Base-by-base conservation (phyloP, 495 filamentous ascomycete genomes). In the Extremus antarcticus region DNA sequence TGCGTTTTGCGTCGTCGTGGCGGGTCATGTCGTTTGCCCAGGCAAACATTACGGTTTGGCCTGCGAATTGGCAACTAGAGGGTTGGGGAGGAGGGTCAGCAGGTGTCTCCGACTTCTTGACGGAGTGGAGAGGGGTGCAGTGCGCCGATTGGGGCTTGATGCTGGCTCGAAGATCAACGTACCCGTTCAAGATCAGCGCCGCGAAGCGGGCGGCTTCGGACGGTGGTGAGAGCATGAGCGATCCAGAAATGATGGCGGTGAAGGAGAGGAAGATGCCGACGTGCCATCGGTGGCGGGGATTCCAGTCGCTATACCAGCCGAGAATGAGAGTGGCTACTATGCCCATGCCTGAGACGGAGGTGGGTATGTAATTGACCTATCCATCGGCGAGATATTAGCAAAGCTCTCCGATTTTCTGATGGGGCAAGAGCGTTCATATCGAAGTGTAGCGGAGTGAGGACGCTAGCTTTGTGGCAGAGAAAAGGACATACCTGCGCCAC, bases 1-100 rank as follows among this genome's bases (percentile, higher is more conserved):
- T 71, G 29, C 76, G 68, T 50, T 73, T 59, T 2, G 65, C 68
- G 32, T 74, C 73, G 56, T 75, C 72, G 48, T 72, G 60, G 39
- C 66, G 73, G 2, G 75, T 65, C 65, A 79, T 68, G 61, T 82
- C 78, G 49, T 81, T 82, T n/a, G 77, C 78, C 78, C 78, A 81
- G 0, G 78, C 77, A 48, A 80, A 81, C 60, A 81, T 78, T 0
- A 74, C 75, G 16, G 77, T 76, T 54, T 80, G 78, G 52, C 76
- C 78, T n/a, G 75, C 76, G 55, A 80, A 79, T 1, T 78, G 74
- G 9, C 68, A 62, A 13, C 77, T 77, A n/a, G n/a, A n/a, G n/a
- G n/a, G n/a, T n/a, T n/a, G n/a, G n/a, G n/a, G n/a, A n/a, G n/a
- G n/a, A n/a, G n/a, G n/a, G n/a, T n/a, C n/a, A n/a, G n/a, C n/a